Evolutionary conservation across 805 yeast genomes (phyloP).

Genomic region (Lipomyces orientalis): DNA sequence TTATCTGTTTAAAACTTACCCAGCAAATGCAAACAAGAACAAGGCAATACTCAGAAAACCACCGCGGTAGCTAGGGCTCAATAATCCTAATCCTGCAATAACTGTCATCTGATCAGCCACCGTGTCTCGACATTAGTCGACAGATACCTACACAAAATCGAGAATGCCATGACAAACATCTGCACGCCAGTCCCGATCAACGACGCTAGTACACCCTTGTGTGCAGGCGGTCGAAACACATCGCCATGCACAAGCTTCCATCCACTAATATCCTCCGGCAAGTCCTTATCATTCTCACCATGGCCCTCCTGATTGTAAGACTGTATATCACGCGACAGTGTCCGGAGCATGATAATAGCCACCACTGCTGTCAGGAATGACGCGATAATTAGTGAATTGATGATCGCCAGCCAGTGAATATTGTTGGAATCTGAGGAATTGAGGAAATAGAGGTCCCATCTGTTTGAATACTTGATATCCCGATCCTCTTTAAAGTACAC

Average conservation of each 20-base stretch:
- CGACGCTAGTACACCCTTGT: slow-evolving; percentile 57
- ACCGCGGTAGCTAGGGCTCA: slow-evolving; percentile 71
- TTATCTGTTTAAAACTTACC: slow-evolving; percentile 43
- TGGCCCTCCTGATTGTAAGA: slow-evolving; percentile 42
- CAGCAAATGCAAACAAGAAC: slow-evolving; percentile 67
- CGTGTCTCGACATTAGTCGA: neutral
- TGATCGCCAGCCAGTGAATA: slow-evolving; percentile 78
- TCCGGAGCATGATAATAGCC: slow-evolving; percentile 64
- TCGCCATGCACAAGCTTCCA: slow-evolving; percentile 64
- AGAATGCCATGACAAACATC: slow-evolving; percentile 64
- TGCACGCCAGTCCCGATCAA: slow-evolving; percentile 78
- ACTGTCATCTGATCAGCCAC: slow-evolving; percentile 43
- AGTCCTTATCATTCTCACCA: slow-evolving; percentile 39
- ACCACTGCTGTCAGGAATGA: slow-evolving; percentile 66
- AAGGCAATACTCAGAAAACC: slow-evolving; percentile 68
- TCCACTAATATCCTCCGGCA: slow-evolving; percentile 44
- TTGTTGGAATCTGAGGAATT: slow-evolving; percentile 57
- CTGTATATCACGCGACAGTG: slow-evolving; percentile 59
- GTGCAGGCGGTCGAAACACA: slow-evolving; percentile 59
- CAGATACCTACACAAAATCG: slow-evolving; percentile 47
- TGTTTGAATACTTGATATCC: slow-evolving; percentile 63
- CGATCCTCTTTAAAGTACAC: slow-evolving; percentile 87
- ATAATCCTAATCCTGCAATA: slow-evolving; percentile 59
- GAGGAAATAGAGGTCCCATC: slow-evolving; percentile 76
- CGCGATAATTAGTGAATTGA: slow-evolving; percentile 72